Base-by-base conservation (phyloP, 2,329 filamentous ascomycete species). In the Fusarium sp. region DNA sequence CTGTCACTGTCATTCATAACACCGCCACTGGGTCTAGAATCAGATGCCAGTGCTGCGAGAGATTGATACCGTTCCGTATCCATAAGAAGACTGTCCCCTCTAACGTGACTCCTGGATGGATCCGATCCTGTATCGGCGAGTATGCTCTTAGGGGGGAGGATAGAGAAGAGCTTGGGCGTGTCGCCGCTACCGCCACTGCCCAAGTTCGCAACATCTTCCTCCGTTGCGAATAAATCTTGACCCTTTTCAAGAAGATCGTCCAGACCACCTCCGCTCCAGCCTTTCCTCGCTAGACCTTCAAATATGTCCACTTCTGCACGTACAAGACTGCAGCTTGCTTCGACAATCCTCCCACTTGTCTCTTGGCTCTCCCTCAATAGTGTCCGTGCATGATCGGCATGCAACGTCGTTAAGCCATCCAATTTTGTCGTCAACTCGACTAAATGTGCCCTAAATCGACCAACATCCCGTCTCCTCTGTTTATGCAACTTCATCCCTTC, bases 251-350 rank as follows among this genome's bases (percentile, higher is more conserved):
- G 82, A 8, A 93, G 81, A 39, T 92, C 90, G 67, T 92, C 91
- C 34, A 93, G 82, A 0, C 91, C 91, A 36, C 90, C 91, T 42
- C 91, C 91, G 26, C 84, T 88, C 91, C 90, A 92, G 13, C 91
- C 91, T 77, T 93, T 93, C 68, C 90, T 83, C 26, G 91, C 90
- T 30, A 93, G 82, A 30, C 88, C 85, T 82, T 93, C 91, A 66
- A 92, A 92, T 34, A 93, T 92, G 80, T 93, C 91, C 26, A 93
- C 89, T 82, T 93, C 91, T 62, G 91, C 91, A 24, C 91, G 85
- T 18, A 92, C 90, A 17, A 93, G 85, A 70, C 88, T 90, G 77
- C 90, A 91, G 76, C 89, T 88, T 24, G 90, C 89, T 64, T 92
- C 90, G 24, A 91, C 86, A 74, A 92, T 91, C 72, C 85, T 85